Evolutionary conservation across 2,329 filamentous ascomycete genomes (phyloP), one percentile per base, ranked within the genome.

Genomic region (Verticillium alfalfae): DNA sequence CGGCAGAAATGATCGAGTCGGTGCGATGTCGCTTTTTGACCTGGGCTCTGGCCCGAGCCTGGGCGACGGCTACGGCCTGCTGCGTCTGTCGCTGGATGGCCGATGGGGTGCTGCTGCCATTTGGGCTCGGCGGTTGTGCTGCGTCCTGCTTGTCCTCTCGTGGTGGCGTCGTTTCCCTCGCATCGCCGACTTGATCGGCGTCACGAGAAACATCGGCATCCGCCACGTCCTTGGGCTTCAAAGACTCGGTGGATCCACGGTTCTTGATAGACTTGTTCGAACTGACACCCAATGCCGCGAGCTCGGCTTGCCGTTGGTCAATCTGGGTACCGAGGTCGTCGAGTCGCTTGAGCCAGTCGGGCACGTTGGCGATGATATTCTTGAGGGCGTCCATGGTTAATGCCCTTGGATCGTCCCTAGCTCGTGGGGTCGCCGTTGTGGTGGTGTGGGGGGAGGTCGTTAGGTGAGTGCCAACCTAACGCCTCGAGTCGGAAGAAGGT

Each of bases 241-340:
- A 72, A 5, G 82, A 84, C 68, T 84, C 82, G 31, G 80, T 82
- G 9, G 82, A 84, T 56, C 82, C 82, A 60, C 78, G 78, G 65
- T 83, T 82, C 61, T 79, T 76, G 16, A 84, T 67, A 3, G 81
- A 82, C 62, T 72, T 77, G 45, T 74, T 71, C 37, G 70, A 67
- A 34, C 68, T 69, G 34, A 70, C 71, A 57, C 72, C 75, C 61
- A 84, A 70, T 62, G 78, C 77, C 39, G 85, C 86, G 61, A 88
- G 77, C 69, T 88, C 85, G 58, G 77, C 74, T 75, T 89, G 86
- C 62, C 86, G 84, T 68, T 82, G 77, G 62, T 85, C 81, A 62
- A 89, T 86, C 71, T 88, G 82, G 63, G 78, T 77, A 68, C 80
- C 86, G 62, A 89, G 79, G 59, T 87, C 82, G 64, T 87, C 83